These are phyloP conservation scores for Pseudozyma hubeiensis DNA, from an alignment of 1,284 basidiomycete species.

Conservation along the genomic window DNA sequence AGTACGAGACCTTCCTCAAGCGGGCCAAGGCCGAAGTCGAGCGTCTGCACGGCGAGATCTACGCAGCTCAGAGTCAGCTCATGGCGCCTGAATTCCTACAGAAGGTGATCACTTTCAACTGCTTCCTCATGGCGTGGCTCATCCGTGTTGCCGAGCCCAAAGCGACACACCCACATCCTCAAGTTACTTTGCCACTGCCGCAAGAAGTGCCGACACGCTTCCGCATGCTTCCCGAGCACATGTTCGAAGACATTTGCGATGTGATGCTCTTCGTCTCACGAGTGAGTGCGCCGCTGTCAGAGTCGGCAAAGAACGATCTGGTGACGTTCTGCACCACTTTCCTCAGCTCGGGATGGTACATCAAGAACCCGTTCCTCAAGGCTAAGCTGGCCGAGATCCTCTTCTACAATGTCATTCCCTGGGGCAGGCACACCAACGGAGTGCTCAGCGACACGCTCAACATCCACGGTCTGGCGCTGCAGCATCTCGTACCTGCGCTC, in stretches of 20 bases:
- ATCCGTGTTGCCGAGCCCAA: constrained; percentile 90
- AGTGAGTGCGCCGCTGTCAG: constrained; percentile 83
- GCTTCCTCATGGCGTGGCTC: constrained; percentile 93
- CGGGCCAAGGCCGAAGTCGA: constrained; percentile 57
- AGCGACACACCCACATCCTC: constrained; percentile 77
- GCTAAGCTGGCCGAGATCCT: constrained; percentile 96
- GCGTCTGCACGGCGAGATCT: constrained; percentile 71
- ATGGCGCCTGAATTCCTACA: constrained; percentile 86
- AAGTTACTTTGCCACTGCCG: constrained; percentile 76
- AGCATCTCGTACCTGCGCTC: constrained; percentile 88
- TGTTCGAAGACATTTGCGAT: constrained; percentile 93
- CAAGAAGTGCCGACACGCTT: constrained; percentile 85
- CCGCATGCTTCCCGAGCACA: constrained; percentile 90
- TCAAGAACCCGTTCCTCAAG: constrained; percentile 98
- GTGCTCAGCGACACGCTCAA: constrained; percentile 86
- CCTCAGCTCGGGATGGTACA: constrained; percentile 92
- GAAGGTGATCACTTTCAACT: constrained; percentile 83
- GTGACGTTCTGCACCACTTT: constrained; percentile 90
- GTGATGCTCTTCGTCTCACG: constrained; percentile 82
- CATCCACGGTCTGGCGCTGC: constrained; percentile 83
- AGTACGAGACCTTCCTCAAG: constrained; percentile 68
- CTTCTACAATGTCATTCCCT: constrained; percentile 83
- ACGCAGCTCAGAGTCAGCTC: constrained; percentile 86
- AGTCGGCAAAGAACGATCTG: constrained; percentile 81
- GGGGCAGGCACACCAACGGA: constrained; percentile 80